Evolutionary conservation across 2,329 filamentous ascomycete species (phyloP).

Genomic region (Penicillium brasilianum): DNA sequence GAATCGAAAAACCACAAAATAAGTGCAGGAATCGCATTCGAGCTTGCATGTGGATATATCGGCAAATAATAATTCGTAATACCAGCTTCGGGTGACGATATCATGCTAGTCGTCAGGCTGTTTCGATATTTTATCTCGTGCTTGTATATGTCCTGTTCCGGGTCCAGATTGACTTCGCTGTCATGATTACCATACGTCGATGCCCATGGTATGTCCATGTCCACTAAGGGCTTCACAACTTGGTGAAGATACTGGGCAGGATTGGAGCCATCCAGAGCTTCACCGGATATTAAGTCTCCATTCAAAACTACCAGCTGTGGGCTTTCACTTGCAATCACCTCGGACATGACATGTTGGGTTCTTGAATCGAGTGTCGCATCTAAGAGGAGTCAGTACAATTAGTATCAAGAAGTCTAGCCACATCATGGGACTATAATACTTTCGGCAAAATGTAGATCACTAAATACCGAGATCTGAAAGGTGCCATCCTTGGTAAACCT

Average conservation of each 20-base stretch:
- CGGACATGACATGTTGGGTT: conserved; percentile 61
- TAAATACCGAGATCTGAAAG: conserved; percentile 64
- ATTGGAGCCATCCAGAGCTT: conserved; percentile 62
- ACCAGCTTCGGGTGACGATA: conserved; percentile 46
- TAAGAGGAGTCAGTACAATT: conserved; percentile 22
- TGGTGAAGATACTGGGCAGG: conserved; percentile 63
- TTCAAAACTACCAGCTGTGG: conserved; percentile 70
- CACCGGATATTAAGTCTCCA: conserved; percentile 73
- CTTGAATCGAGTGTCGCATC: conserved; percentile 57
- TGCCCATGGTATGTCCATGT: conserved; percentile 64
- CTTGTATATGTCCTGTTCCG: conserved; percentile 45
- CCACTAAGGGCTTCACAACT: conserved; percentile 63
- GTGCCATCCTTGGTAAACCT: conserved; percentile 33
- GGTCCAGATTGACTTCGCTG: conserved; percentile 62
- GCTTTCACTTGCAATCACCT: conserved; percentile 61
- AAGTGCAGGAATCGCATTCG: conserved; percentile 42
- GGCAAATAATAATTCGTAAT: conserved; percentile 62
- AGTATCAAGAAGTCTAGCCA: conserved; percentile 51
- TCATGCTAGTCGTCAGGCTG: conserved; percentile 51
- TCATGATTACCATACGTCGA: conserved; percentile 77
- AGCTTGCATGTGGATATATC: conserved; percentile 54
- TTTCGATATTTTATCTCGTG: conserved; percentile 46
- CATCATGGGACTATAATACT: conserved; percentile 46
- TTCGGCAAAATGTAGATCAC: conserved; percentile 75
- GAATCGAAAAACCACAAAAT: conserved; percentile 77